phyloP scores from a whole-genome alignment of 1,284 basidiomycete genomes.

The Moesziomyces globuligerus region DNA sequence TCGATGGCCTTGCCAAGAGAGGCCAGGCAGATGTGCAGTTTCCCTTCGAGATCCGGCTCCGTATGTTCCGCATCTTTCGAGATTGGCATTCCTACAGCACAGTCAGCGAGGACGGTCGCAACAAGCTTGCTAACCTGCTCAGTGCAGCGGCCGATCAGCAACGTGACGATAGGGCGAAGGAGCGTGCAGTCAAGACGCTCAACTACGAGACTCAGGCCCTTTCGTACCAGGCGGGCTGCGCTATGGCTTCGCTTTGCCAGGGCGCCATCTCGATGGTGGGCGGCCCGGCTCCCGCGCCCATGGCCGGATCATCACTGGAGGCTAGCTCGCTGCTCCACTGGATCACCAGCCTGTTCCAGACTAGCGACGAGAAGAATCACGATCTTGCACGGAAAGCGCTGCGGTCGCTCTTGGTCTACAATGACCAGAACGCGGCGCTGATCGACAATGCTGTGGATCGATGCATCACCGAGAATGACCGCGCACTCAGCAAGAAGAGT shows the following conservation, averaged over 20 bases:
- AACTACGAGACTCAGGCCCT: slow-evolving; percentile 72
- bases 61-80: slow-evolving; percentile 85
- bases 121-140: slow-evolving; percentile 79
- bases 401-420: slow-evolving; percentile 76
- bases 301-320: slow-evolving; percentile 73
- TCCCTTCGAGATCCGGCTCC: slow-evolving; percentile 79
- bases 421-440: slow-evolving; percentile 74
- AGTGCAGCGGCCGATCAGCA: slow-evolving; percentile 74
- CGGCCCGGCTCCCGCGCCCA: slow-evolving; percentile 84
- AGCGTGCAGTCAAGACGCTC: slow-evolving; percentile 69
- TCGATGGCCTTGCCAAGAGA: slow-evolving; percentile 78
- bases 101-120: slow-evolving; percentile 78
- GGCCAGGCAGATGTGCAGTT: slow-evolving; percentile 81
- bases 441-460: slow-evolving; percentile 78
- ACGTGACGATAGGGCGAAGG: slow-evolving; percentile 68
- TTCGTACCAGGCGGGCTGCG: slow-evolving; percentile 77
- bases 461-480: slow-evolving; percentile 75
- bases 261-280: slow-evolving; percentile 67
- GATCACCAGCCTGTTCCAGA: slow-evolving; percentile 70
- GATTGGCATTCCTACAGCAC: slow-evolving; percentile 92
- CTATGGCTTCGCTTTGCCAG: slow-evolving; percentile 77
- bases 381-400: slow-evolving; percentile 75
- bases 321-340: slow-evolving; percentile 69
- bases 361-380: slow-evolving; percentile 66
- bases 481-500: slow-evolving; percentile 68